Evolutionary conservation across 2,329 filamentous ascomycete genomes (phyloP), one percentile per base, ranked within the genome.

Genomic region (Penicillium sp.): DNA sequence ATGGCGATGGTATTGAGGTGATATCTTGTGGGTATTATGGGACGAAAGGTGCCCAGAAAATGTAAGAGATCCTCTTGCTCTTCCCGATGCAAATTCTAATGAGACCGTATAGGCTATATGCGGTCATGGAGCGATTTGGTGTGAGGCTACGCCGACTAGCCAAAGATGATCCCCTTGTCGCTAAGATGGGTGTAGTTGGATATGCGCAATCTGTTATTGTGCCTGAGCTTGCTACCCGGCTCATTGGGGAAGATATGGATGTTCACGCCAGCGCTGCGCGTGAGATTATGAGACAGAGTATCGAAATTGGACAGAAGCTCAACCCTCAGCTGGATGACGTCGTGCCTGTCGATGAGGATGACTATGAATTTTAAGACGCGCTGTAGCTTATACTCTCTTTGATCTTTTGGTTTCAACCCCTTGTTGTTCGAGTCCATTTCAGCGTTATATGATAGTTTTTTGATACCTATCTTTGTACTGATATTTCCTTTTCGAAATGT

Each of bases 1-100:
- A 69, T 56, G 73, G 65, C n/a, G 72, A 69, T 53, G 70, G 68
- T 5, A 76, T 84, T 27, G 79, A 82, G 48, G 82, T 79, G 54
- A 79, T 88, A 29, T 86, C 84, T 3, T 89, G 90, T 10, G 92
- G 92, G 0, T 96, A 96, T 74, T 96, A 96, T 73, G 92, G 92
- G 1, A 83, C 87, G 3, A 84, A 87, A 21, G 92, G 92, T 1
- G 80, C 89, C 51, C 84, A 84, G 48, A 75, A 83, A 51, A 90
- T 96, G 82, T 89, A 86, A 55, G 63, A 43, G 1, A 5, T 37
- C 5, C 5, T 13, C 14, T 19, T 24, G 6, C 6, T 22, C 1
- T 24, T 21, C 16, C 2, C 2, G 11, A n/a, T 39, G 9, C 9
- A 29, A 13, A 11, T 3, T 29, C 49, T 52, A 33, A 52, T 9